phyloP scores from a whole-genome alignment of 73 alveolate species.

The Uronychia setigera region DNA sequence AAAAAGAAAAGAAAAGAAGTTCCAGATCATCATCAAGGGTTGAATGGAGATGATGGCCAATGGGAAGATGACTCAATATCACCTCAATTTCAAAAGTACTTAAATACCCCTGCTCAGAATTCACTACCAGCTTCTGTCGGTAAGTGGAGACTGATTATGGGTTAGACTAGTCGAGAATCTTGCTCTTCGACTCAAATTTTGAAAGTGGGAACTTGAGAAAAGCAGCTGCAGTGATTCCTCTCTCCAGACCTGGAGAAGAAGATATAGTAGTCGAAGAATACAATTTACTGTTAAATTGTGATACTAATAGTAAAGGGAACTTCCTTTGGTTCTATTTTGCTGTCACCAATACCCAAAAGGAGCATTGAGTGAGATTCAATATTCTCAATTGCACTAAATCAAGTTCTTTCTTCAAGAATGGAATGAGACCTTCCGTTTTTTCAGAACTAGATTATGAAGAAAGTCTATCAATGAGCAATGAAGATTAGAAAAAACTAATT shows the following conservation, averaged over 20 bases:
- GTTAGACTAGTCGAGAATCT: not conserved
- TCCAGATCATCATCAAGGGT: not conserved
- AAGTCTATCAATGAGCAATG: slow-evolving; percentile 25
- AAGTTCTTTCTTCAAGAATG: not conserved
- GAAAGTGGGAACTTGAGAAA: slow-evolving; percentile 42
- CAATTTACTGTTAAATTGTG: slow-evolving; percentile 36
- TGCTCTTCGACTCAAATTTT: slow-evolving; percentile 48
- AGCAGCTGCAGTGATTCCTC: slow-evolving; percentile 2
- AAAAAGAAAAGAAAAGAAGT: not conserved
- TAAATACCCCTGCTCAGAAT: not conserved
- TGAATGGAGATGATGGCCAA: not conserved
- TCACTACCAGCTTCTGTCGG: not conserved
- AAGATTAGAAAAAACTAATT: too few relatives aligned
- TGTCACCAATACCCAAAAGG: slow-evolving; percentile 68
- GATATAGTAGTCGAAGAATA: slow-evolving; percentile 4
- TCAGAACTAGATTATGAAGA: slow-evolving; percentile 42
- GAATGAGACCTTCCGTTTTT: slow-evolving; percentile 46
- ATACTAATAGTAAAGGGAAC: slow-evolving; percentile 46
- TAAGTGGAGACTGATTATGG: not conserved
- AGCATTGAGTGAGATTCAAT: not conserved
- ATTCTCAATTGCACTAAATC: slow-evolving; percentile 53
- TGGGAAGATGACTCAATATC: not conserved
- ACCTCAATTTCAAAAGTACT: not conserved
- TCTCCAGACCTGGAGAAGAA: not conserved
- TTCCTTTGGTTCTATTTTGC: slow-evolving; percentile 55